Evolutionary conservation across 225 moss, liverwort and hornwort species (phyloP).

Genomic region (Straminergon stramineum): DNA sequence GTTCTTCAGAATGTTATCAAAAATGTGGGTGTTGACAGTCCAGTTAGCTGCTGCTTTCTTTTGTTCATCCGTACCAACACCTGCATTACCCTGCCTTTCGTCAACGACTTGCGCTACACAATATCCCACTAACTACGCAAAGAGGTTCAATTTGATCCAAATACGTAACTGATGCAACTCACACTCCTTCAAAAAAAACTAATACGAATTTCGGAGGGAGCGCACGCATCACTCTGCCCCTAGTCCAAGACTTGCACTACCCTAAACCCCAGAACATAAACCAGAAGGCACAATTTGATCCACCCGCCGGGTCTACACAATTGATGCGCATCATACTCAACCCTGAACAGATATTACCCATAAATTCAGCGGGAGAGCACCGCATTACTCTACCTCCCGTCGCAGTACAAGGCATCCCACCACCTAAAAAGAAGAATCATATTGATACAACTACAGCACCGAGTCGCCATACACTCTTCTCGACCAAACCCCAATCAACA

Average conservation of each 20-base stretch:
- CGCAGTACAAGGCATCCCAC: not conserved
- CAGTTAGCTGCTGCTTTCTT: conserved; percentile 66
- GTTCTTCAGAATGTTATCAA: conserved; percentile 81
- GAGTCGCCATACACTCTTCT: not conserved
- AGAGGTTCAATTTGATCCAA: not conserved
- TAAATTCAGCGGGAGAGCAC: not conserved
- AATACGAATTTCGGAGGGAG: no score
- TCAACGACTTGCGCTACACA: not conserved
- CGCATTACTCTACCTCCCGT: not conserved
- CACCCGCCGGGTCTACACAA: not conserved
- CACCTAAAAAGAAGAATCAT: not conserved
- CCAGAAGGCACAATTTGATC: not conserved
- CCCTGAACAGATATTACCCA: not conserved
- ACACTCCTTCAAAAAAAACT: not conserved
- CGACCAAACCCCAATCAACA: not conserved
- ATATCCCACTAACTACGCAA: not conserved
- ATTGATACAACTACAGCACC: not conserved
- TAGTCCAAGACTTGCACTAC: not conserved
- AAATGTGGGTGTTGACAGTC: conserved; percentile 79
- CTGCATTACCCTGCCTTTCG: not conserved
- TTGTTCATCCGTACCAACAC: conserved; percentile 72
- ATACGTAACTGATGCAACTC: not conserved
- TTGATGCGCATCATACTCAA: not conserved
- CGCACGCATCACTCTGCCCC: not conserved
- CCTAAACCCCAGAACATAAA: not conserved